Evolutionary conservation across 208 protist genomes (phyloP).

Genomic region (Acanthamoeba castellanii): DNA sequence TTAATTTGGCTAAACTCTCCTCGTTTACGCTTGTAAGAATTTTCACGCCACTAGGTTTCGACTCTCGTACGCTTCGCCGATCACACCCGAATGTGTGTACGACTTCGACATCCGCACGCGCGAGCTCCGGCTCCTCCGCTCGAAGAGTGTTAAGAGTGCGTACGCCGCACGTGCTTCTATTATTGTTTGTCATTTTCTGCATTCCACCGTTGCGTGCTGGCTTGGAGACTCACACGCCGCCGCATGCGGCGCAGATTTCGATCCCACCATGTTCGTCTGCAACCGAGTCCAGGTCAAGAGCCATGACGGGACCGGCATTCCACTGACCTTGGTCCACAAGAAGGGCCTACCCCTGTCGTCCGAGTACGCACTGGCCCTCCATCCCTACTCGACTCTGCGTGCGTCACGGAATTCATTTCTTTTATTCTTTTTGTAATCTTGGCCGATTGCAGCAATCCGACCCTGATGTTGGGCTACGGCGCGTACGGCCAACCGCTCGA

Average conservation of each 20-base stretch:
- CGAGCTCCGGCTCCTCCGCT: neutral
- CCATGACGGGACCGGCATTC: neutral
- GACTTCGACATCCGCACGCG: slow-evolving; percentile 13
- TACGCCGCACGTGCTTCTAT: neutral
- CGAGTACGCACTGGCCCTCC: neutral
- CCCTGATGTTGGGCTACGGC: slow-evolving; percentile 27
- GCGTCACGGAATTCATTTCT: neutral
- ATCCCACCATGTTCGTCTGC: slow-evolving; percentile 4
- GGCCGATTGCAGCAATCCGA: neutral
- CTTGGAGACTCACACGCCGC: too few species aligned
- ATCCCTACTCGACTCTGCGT: neutral
- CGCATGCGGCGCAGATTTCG: neutral
- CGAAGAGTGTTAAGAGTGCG: neutral
- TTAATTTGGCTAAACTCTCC: too few species aligned
- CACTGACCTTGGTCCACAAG: slow-evolving; percentile 5
- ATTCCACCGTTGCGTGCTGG: too few species aligned
- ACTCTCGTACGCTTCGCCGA: neutral
- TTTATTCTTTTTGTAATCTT: too few species aligned
- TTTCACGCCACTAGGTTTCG: neutral
- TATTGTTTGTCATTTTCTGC: too few species aligned
- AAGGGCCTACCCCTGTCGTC: neutral
- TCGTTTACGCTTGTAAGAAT: slow-evolving; percentile 4
- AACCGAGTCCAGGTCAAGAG: neutral
- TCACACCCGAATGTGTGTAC: neutral
- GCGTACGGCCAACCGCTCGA: slow-evolving; percentile 29